A percentile compares a stretch with the other conserved stretches of the same genome.
Evolutionary conservation across 2,329 filamentous ascomycete species (phyloP).

Genomic region (Pseudopithomyces maydicus): DNA sequence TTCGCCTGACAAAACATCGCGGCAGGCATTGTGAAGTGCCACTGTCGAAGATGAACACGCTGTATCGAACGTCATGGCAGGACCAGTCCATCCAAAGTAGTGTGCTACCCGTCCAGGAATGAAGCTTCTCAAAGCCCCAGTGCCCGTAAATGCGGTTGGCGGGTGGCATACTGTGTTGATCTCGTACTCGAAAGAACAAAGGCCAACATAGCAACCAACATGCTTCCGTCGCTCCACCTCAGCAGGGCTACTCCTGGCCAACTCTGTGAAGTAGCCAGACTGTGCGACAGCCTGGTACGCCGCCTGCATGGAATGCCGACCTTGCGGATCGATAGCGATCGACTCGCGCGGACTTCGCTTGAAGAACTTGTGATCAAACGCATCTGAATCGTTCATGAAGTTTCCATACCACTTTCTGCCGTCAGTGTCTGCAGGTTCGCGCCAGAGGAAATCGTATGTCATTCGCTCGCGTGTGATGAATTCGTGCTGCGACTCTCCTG

Average conservation of each 20-base stretch:
- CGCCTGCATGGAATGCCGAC: conserved; percentile 30
- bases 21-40: conserved; percentile 37
- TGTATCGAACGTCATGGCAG: conserved; percentile 38
- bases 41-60: conserved; percentile 41
- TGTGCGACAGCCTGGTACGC: conserved; percentile 40
- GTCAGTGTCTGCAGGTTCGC: not conserved
- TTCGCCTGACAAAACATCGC: conserved; percentile 31
- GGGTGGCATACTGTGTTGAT: conserved; percentile 18
- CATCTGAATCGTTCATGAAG: conserved; percentile 28
- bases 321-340: conserved; percentile 33
- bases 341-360: conserved; percentile 23
- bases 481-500: conserved; percentile 7
- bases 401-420: conserved; percentile 18
- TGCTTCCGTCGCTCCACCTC: conserved; percentile 14
- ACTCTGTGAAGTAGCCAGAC: conserved; percentile 22
- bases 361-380: conserved; percentile 43
- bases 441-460: not conserved
- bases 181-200: conserved; percentile 38
- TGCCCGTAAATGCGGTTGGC: conserved; percentile 22
- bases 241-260: not conserved
- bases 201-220: conserved; percentile 41
- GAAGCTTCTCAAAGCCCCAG: conserved; percentile 28
- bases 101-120: conserved; percentile 27
- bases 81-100: conserved; percentile 33
- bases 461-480: not conserved